phyloP scores from a whole-genome alignment of 768 basidiomycete species.

The Guyanaporus albipodus region DNA sequence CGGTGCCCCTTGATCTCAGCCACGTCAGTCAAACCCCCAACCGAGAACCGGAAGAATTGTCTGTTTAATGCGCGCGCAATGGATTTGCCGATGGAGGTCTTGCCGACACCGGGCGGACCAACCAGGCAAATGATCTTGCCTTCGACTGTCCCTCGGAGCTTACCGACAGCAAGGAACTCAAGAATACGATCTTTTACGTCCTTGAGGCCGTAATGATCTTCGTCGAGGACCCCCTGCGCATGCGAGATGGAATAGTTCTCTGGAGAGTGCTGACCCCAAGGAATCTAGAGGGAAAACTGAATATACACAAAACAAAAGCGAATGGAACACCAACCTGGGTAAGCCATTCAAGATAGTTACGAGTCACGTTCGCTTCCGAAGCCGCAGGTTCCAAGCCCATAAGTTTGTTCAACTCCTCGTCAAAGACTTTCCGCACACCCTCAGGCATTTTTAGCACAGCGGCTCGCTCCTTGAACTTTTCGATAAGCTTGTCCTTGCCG shows the following conservation, averaged over 20 bases:
- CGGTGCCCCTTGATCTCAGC: conserved; percentile 99
- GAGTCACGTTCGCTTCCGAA: conserved; percentile 88
- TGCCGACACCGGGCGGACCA: conserved; percentile 97
- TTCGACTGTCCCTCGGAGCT: conserved; percentile 88
- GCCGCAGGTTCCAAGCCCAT: conserved; percentile 86
- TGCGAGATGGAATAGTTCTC: conserved; percentile 90
- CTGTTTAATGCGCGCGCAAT: conserved; percentile 88
- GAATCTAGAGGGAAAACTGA: conserved; percentile 52
- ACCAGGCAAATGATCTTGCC: conserved; percentile 98
- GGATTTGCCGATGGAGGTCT: conserved; percentile 93
- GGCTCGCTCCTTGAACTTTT: conserved; percentile 88
- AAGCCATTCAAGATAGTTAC: conserved; percentile 93
- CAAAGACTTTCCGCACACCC: conserved; percentile 86
- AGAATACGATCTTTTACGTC: conserved; percentile 93
- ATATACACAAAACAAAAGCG: background rate
- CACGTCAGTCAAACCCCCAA: conserved; percentile 94
- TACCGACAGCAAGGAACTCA: conserved; percentile 94
- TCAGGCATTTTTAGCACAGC: conserved; percentile 84
- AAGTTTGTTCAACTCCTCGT: conserved; percentile 91
- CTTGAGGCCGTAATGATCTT: conserved; percentile 90
- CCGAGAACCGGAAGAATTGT: conserved; percentile 95
- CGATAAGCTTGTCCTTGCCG: conserved; percentile 91
- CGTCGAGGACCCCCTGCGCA: conserved; percentile 82
- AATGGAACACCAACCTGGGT: conserved; percentile 52
- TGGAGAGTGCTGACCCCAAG: conserved; percentile 92